A percentile compares a stretch with the other conserved stretches of the same genome.
Conservation (phyloP, 768 basidiomycete genomes). For the Kwoniella shandongensis region DNA sequence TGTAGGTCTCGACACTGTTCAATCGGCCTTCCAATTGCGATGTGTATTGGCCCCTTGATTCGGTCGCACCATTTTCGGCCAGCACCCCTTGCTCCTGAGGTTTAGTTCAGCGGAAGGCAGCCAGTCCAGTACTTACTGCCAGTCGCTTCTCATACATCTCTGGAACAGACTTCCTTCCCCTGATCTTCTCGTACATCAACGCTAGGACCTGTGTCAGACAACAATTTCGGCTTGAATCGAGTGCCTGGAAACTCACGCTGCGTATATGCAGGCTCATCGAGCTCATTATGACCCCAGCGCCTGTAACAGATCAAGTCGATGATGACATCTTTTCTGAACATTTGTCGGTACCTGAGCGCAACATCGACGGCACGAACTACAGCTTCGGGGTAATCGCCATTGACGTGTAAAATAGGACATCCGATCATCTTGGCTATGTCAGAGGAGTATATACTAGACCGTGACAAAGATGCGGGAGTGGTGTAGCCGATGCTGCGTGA, state of each 20-base stretch:
- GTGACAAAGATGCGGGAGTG: constrained; percentile 77
- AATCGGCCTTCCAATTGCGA: constrained; percentile 66
- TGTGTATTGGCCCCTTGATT: constrained; percentile 64
- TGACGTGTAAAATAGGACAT: constrained; percentile 84
- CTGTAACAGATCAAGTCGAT: constrained; percentile 87
- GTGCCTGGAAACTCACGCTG: constrained; percentile 56
- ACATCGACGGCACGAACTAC: constrained; percentile 80
- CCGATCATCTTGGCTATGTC: constrained; percentile 81
- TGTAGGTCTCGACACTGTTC: constrained; percentile 57
- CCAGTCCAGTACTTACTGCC: neutral
- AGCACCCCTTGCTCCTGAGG: constrained; percentile 61
- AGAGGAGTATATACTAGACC: constrained; percentile 77
- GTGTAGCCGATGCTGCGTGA: constrained; percentile 78
- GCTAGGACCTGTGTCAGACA: no score
- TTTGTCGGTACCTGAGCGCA: constrained; percentile 81
- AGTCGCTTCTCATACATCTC: constrained; percentile 72
- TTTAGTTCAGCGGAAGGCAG: neutral
- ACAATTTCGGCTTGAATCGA: neutral
- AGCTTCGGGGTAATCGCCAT: constrained; percentile 90
- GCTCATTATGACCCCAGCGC: constrained; percentile 83
- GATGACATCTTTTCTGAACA: constrained; percentile 88
- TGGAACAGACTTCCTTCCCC: constrained; percentile 72
- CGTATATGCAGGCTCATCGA: constrained; percentile 82
- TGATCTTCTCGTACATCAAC: constrained; percentile 86
- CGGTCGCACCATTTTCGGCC: constrained; percentile 58